A percentile compares a stretch with the other conserved stretches of the same genome.
Conservation (phyloP, 1,284 basidiomycete genomes). For the Apiotrichum gracile region DNA sequence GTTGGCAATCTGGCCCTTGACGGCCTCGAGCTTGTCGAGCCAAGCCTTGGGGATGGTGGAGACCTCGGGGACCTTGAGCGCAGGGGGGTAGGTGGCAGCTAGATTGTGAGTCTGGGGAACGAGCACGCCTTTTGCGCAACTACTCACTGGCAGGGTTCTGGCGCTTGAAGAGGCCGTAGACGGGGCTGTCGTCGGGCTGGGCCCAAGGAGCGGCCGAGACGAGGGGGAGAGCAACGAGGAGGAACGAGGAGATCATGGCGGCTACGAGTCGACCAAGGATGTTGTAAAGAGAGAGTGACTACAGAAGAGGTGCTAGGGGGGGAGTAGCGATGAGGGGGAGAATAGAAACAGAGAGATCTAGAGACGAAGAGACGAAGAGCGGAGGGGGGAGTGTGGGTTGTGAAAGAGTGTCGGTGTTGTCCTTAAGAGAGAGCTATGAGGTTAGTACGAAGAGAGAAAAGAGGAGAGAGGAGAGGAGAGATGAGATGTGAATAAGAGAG, state of each 20-base stretch:
- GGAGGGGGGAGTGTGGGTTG: too few species aligned
- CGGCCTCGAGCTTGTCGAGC: slow-evolving; percentile 18
- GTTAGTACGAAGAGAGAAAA: not conserved
- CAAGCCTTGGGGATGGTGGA: slow-evolving; percentile 20
- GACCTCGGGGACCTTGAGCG: slow-evolving; percentile 6
- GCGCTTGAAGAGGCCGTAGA: slow-evolving; percentile 23
- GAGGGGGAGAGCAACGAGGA: slow-evolving; percentile 9
- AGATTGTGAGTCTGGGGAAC: not conserved
- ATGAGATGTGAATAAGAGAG: not conserved
- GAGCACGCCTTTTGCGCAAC: not conserved
- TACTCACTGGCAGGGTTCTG: not conserved
- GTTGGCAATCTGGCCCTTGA: slow-evolving; percentile 7
- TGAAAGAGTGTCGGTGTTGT: too few species aligned
- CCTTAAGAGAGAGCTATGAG: not conserved
- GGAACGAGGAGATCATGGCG: slow-evolving; percentile 4
- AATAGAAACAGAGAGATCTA: too few species aligned
- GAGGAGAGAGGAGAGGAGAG: not conserved
- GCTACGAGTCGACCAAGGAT: not conserved
- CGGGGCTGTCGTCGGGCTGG: slow-evolving; percentile 13
- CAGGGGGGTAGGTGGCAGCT: slow-evolving; percentile 16
- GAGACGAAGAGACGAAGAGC: too few species aligned
- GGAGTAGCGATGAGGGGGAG: too few species aligned
- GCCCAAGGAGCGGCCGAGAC: slow-evolving; percentile 4
- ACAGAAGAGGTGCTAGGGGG: not conserved
- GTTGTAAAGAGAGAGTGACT: not conserved